Evolutionary conservation across 805 yeast genomes (phyloP), one percentile per base, ranked within the genome.

Genomic region (Candida golubevii): DNA sequence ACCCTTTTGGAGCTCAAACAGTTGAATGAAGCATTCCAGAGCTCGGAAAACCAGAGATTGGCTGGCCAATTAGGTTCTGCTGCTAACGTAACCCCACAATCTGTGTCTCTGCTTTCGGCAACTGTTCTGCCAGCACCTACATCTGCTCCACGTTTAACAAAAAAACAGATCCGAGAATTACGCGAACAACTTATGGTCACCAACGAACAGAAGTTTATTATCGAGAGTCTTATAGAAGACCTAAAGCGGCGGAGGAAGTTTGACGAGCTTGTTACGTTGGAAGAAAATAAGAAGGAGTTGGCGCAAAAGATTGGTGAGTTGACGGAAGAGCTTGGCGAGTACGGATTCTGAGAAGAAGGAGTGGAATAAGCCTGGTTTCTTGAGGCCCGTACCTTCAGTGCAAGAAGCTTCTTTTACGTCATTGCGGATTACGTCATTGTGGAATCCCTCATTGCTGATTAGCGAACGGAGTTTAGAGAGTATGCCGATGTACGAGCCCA

Each of bases 101-200:
- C 44, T 11, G 23, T 31, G 29, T 35, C 39, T 12, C 41, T 34
- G 38, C 41, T 33, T 26, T 36, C 47, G 12, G 33, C 45, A 10
- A 36, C 47, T 7, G 30, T 36, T n/a, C 41, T 39, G 44, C 42
- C 42, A 4, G 15, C 41, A 14, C 46, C 33, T 2, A 32, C 37
- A 15, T 26, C 38, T 6, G 23, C 23, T 3, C 67, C 70, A 3
- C 61, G 61, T 26, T 55, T 76, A 2, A 72, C 82, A 5, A 73
- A 77, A 54, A 66, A 62, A 40, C 76, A 82, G 49, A 75, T 85
- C 8, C 71, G 89, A 35, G 73, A 73, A 39, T 64, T 72, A 26
- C 65, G 93, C 37, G 91, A 88, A 52, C 83, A 84, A 51, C 65
- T 90, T 46, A 85, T 90, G 84, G 97, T 91, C 9, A 65, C 88